A percentile compares a stretch with the other conserved stretches of the same genome.
These are phyloP conservation scores for Rhizophlyctis rosea DNA, from an alignment of 192 early-diverging fungal species.

Conservation along the genomic window DNA sequence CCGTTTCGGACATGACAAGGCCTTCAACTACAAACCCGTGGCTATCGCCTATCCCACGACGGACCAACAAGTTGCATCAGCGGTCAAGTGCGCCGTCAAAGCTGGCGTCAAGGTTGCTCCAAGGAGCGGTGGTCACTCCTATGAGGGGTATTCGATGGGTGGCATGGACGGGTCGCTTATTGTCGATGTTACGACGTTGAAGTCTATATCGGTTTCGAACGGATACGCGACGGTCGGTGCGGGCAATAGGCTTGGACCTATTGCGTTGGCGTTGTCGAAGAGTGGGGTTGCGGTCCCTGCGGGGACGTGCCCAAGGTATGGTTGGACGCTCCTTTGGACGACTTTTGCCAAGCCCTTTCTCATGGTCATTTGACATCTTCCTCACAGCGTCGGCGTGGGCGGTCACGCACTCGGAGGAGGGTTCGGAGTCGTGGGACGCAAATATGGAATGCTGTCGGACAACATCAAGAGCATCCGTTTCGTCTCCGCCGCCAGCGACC, in stretches of 20 bases:
- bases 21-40: too few species aligned
- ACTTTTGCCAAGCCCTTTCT: too few species aligned
- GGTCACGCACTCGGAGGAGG: constrained; percentile 1
- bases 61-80: too few species aligned
- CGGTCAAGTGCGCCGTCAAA: too few species aligned
- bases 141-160: constrained; percentile 10
- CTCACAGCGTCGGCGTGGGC: too few species aligned
- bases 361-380: too few species aligned
- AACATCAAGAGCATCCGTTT: constrained; percentile 6
- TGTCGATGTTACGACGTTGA: not conserved
- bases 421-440: not conserved
- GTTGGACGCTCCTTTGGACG: too few species aligned
- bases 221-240: not conserved
- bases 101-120: constrained; percentile 2
- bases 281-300: constrained; percentile 2
- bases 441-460: constrained; percentile 11
- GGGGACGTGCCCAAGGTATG: constrained; percentile 3
- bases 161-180: constrained; percentile 1
- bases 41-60: too few species aligned
- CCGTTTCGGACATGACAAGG: too few species aligned
- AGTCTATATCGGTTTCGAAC: not conserved
- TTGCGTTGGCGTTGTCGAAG: not conserved
- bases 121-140: constrained; percentile 2
- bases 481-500: constrained; percentile 12
- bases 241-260: not conserved